phyloP scores from a whole-genome alignment of 1,284 basidiomycete species.

The Tylopilus orsonianus region DNA sequence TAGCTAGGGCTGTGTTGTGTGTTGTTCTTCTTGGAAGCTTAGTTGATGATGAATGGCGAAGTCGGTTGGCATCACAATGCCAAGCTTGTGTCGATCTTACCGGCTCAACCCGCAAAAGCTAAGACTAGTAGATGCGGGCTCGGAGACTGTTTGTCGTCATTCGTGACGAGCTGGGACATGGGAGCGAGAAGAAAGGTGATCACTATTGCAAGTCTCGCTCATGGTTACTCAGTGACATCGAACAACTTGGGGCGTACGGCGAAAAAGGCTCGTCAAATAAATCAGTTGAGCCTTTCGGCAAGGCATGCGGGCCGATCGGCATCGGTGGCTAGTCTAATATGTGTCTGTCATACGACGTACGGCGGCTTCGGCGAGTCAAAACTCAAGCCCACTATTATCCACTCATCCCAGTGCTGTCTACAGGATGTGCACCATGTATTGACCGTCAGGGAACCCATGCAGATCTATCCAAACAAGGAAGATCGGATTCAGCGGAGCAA shows the following conservation, averaged over 20 bases:
- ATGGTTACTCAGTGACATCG: background rate
- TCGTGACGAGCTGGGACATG: too few species aligned
- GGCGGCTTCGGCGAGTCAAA: background rate
- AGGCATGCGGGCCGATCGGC: conserved; percentile 21
- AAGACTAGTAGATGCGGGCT: too few species aligned
- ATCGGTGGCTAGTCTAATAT: conserved; percentile 12
- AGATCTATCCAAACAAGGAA: background rate
- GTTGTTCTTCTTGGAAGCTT: background rate
- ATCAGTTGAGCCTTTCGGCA: conserved; percentile 1
- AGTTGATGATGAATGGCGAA: background rate
- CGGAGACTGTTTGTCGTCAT: too few species aligned
- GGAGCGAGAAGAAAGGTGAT: too few species aligned
- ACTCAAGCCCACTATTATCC: background rate
- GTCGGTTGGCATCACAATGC: too few species aligned
- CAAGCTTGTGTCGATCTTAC: too few species aligned
- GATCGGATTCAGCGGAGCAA: background rate
- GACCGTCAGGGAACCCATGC: background rate
- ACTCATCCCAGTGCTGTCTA: background rate
- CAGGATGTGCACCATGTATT: background rate
- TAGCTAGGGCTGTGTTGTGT: background rate
- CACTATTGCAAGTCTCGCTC: background rate
- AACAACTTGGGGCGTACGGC: conserved; percentile 26
- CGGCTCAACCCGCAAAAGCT: too few species aligned
- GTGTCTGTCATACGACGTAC: conserved; percentile 2
- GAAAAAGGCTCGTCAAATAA: conserved; percentile 20